Evolutionary conservation across 208 protist species (phyloP), one percentile per base, ranked within the genome.

Genomic region (Acanthamoeba triangularis): DNA sequence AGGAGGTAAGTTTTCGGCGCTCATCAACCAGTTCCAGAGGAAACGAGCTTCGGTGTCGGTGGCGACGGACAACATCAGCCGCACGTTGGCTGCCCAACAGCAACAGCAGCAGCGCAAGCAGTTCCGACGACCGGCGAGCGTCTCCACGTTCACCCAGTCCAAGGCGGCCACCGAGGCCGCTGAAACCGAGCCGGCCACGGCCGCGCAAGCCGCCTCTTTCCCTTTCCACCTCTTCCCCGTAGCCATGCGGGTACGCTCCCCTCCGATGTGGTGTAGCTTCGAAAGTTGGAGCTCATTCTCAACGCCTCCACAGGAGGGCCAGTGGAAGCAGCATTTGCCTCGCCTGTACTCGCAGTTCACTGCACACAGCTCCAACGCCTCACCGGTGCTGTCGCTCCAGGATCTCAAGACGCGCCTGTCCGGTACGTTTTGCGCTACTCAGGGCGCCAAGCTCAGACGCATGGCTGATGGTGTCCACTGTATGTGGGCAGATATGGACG

Each of bases 151-250:
- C 52, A 56, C 52, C 18, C 52, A 56, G 52, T 13, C 52, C 52
- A 56, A 56, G 52, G 52, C 11, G 3, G 41, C 41, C 41, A 41
- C 23, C 67, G 28, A 80, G 7, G 69, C 69, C 52, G 8, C 52
- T 14, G 52, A 20, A 0, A 47, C 41, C 41, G 41, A 47, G 3
- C 41, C 52, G 52, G 52, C 5, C 52, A 20, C 52, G 52, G 16
- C 52, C 52, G 52, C 8, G 61, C 61, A 18, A 23, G 61, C 0
- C 23, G 2, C 61, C 6, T 6, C 61, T 13, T 80, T 80, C 20
- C 69, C 69, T 10, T 80, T 80, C 37, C 69, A 80, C 37, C 69
- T 80, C 33, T 80, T 80, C 69, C 69, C 69, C 30, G n/a, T 11
- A 1, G 37, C 69, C 69, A 80, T 80, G 23, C 65, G 33, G 65